Percentiles rank a stretch among this genome's conserved stretches.
Conservation (phyloP, 805 yeast genomes). For the Wickerhamomyces queroliae region DNA sequence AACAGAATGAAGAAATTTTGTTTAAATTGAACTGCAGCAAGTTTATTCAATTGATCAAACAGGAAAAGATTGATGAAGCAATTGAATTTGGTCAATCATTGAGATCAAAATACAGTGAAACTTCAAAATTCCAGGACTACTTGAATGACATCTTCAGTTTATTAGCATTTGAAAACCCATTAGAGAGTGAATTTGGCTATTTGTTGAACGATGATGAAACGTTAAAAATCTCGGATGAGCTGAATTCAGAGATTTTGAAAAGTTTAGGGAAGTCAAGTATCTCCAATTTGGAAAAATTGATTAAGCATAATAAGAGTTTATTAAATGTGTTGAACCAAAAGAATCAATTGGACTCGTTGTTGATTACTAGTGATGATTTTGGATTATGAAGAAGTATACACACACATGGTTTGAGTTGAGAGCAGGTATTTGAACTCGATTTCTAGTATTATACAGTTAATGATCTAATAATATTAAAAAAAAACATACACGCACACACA, state of each 20-base stretch:
- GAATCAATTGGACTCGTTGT: constrained; percentile 26
- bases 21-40: constrained; percentile 39
- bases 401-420: too few relatives aligned
- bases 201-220: constrained; percentile 31
- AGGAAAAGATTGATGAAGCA: constrained; percentile 25
- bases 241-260: constrained; percentile 37
- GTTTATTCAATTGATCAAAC: constrained; percentile 34
- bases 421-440: too few relatives aligned
- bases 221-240: constrained; percentile 32
- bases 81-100: constrained; percentile 34
- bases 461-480: too few relatives aligned
- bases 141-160: constrained; percentile 43
- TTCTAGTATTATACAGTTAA: too few relatives aligned
- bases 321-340: constrained; percentile 26
- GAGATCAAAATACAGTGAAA: constrained; percentile 24
- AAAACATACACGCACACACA: too few relatives aligned
- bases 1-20: constrained; percentile 24
- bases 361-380: constrained; percentile 42
- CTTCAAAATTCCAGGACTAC: constrained; percentile 28
- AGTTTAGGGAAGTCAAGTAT: constrained; percentile 36
- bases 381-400: constrained; percentile 4
- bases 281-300: constrained; percentile 37
- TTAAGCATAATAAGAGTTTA: constrained; percentile 34
- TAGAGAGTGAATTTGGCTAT: constrained; percentile 30
- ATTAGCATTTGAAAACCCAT: constrained; percentile 47